Conservation (phyloP, 805 yeast species). For the Candida suzukii region DNA sequence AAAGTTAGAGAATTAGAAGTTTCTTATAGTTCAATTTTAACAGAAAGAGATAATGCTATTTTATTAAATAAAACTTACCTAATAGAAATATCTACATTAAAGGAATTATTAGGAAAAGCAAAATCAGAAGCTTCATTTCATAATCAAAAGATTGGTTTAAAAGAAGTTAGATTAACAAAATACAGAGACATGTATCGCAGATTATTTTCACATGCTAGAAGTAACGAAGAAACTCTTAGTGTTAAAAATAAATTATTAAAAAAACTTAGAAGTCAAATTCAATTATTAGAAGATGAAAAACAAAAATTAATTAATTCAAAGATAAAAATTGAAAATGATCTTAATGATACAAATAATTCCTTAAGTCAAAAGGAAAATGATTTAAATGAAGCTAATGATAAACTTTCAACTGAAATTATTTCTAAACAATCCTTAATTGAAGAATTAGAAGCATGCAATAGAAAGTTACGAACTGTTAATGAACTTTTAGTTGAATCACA, state of each 20-base stretch:
- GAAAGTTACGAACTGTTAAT: neutral
- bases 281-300: neutral
- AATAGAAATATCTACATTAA: slow-evolving; percentile 12
- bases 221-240: slow-evolving; percentile 9
- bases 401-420: neutral
- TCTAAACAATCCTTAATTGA: neutral
- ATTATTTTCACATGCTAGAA: slow-evolving; percentile 13
- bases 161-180: slow-evolving; percentile 11
- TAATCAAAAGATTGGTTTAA: slow-evolving; percentile 7
- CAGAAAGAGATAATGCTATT: slow-evolving; percentile 8
- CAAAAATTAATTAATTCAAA: neutral
- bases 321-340: neutral
- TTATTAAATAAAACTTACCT: slow-evolving; percentile 10
- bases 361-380: slow-evolving; percentile 2
- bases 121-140: slow-evolving; percentile 7
- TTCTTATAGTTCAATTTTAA: slow-evolving; percentile 1
- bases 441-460: neutral
- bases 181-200: slow-evolving; percentile 11
- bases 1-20: slow-evolving; percentile 1
- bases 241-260: slow-evolving; percentile 4
- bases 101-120: slow-evolving; percentile 6
- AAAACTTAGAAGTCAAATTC: slow-evolving; percentile 8
- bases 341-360: slow-evolving; percentile 1
- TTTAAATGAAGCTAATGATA: neutral
- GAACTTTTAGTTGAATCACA: neutral